Conservation (phyloP, 2,329 filamentous ascomycete species). For the Chaetomiaceae sp. region DNA sequence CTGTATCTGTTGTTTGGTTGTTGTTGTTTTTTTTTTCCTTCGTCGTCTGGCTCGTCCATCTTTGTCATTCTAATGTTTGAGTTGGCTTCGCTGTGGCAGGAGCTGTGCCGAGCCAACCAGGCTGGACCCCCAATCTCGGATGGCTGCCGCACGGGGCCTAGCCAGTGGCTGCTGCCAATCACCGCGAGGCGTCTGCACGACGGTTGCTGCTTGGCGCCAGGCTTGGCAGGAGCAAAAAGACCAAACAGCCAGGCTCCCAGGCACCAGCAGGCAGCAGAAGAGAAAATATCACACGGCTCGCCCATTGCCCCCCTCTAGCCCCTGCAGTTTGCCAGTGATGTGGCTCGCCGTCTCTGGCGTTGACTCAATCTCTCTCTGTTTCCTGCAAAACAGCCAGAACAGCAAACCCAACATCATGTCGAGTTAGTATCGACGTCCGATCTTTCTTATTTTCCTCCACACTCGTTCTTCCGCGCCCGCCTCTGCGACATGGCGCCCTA, state of each 20-base stretch:
- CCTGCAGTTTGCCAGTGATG: too few relatives aligned
- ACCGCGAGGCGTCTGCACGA: background rate
- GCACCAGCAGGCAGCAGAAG: slow-evolving; percentile 1
- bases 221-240: background rate
- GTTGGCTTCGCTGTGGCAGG: too few relatives aligned
- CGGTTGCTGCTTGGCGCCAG: background rate
- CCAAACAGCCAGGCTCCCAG: background rate
- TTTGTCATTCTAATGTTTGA: too few relatives aligned
- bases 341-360: too few relatives aligned
- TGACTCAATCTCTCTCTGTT: too few relatives aligned
- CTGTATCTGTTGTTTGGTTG: too few relatives aligned
- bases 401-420: slow-evolving; percentile 1
- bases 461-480: background rate
- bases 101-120: too few relatives aligned
- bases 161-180: too few relatives aligned
- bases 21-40: too few relatives aligned
- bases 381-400: background rate
- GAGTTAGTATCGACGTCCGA: slow-evolving; percentile 11
- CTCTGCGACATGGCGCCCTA: slow-evolving; percentile 9
- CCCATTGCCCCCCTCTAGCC: too few relatives aligned
- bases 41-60: too few relatives aligned
- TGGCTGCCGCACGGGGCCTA: background rate
- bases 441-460: slow-evolving; percentile 1
- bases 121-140: background rate
- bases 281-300: too few relatives aligned